Conservation (phyloP, 257 asterid species). For the Ballota nigra region DNA sequence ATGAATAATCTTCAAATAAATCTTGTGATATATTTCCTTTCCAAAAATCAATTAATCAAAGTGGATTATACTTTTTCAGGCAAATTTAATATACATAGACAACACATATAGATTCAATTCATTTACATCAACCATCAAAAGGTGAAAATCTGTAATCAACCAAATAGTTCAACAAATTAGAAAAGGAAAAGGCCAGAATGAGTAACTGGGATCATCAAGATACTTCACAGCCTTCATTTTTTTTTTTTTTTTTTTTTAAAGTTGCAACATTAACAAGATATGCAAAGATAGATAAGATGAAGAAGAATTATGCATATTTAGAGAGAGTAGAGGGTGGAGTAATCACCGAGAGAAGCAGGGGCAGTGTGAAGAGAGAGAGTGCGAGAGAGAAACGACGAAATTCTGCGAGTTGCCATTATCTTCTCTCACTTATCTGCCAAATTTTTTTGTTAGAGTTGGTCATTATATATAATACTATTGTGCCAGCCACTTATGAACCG, state of each 20-base stretch:
- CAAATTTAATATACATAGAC: no score
- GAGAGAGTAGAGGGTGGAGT: neutral
- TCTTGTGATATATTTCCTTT: neutral
- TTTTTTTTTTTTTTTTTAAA: no score
- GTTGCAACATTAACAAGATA: neutral
- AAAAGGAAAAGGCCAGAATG: neutral
- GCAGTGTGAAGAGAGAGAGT: constrained; percentile 28
- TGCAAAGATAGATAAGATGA: neutral
- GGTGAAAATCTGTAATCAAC: neutral
- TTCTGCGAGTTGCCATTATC: constrained; percentile 48
- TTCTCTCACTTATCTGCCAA: neutral
- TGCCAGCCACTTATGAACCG: no score
- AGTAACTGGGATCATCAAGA: neutral
- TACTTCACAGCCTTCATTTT: neutral
- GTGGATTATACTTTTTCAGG: neutral
- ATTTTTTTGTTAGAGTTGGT: neutral
- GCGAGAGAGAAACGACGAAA: constrained; percentile 48
- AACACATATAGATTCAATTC: neutral
- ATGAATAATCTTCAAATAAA: neutral
- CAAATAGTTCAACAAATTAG: no score
- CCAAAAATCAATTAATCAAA: neutral
- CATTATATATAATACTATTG: no score
- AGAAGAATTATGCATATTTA: neutral
- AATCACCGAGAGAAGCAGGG: constrained; percentile 37
- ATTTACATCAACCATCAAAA: neutral